A percentile compares a stretch with the other conserved stretches of the same genome.
Evolutionary conservation across 495 filamentous ascomycete genomes (phyloP).

Genomic region (Tuber indicum): DNA sequence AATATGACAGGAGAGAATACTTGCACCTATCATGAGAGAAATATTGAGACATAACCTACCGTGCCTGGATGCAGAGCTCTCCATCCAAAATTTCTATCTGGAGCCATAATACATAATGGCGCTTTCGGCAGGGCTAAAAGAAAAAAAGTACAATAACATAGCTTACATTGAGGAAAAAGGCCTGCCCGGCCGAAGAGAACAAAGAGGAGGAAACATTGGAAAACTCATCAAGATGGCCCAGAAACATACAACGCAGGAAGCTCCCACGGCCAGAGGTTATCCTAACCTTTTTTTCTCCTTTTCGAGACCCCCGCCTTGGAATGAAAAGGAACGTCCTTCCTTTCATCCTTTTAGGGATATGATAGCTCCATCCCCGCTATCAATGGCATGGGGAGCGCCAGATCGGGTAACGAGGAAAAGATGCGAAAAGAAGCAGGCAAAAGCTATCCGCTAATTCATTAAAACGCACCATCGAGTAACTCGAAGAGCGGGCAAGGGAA

Average conservation of each 20-base stretch:
- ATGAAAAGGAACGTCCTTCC: background rate
- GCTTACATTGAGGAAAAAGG: background rate
- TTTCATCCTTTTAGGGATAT: background rate
- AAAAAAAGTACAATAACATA: background rate
- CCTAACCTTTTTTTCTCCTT: background rate
- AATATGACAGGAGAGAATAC: background rate
- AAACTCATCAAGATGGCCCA: background rate
- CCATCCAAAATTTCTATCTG: background rate
- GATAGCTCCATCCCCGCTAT: background rate
- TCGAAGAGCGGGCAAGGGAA: background rate
- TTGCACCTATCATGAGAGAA: background rate
- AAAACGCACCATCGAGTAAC: conserved; percentile 19
- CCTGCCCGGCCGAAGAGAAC: background rate
- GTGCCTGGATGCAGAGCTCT: background rate
- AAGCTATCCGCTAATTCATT: conserved; percentile 20
- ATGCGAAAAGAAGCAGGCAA: background rate
- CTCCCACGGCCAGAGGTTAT: background rate
- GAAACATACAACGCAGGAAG: background rate
- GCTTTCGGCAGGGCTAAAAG: background rate
- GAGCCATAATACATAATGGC: background rate
- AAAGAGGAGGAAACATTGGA: background rate
- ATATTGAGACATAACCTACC: background rate
- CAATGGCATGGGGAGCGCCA: background rate
- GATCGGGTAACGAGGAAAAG: background rate
- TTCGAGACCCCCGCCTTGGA: background rate